phyloP scores from a whole-genome alignment of 305 asterid species.

The Striga hermonthica region DNA sequence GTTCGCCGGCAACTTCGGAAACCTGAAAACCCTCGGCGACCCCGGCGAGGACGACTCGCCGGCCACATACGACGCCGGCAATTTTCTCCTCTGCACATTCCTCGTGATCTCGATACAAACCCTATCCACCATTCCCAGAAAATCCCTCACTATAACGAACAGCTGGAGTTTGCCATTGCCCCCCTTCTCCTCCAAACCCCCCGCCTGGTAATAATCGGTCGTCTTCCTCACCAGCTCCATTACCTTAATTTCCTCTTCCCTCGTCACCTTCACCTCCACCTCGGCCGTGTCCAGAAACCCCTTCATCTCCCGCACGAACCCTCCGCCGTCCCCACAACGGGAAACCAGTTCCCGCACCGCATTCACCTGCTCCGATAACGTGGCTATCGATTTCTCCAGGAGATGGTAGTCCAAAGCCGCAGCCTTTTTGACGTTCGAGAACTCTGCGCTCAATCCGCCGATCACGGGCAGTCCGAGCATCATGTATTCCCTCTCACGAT shows the following conservation, averaged over 20 bases:
- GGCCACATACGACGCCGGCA: slow-evolving; percentile 33
- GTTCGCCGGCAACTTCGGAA: slow-evolving; percentile 79
- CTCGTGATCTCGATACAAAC: slow-evolving; percentile 80
- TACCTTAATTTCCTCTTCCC: slow-evolving; percentile 61
- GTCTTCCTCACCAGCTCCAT: slow-evolving; percentile 71
- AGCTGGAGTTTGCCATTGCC: slow-evolving; percentile 48
- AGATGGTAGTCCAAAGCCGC: slow-evolving; percentile 61
- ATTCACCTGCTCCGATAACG: slow-evolving; percentile 40
- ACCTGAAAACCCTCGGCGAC: slow-evolving; percentile 66
- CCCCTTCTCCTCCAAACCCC: slow-evolving; percentile 58
- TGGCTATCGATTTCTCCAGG: slow-evolving; percentile 44
- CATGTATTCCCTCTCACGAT: slow-evolving; percentile 74
- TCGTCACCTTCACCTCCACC: slow-evolving; percentile 45
- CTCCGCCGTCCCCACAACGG: slow-evolving; percentile 39
- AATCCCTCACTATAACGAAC: slow-evolving; percentile 69
- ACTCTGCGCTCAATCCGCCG: slow-evolving; percentile 80
- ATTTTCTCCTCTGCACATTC: slow-evolving; percentile 62
- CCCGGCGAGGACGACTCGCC: slow-evolving; percentile 51
- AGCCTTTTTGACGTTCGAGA: slow-evolving; percentile 71
- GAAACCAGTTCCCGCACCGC: slow-evolving; percentile 38
- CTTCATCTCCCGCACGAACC: slow-evolving; percentile 54
- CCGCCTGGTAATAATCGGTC: slow-evolving; percentile 77
- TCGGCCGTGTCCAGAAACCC: slow-evolving; percentile 63
- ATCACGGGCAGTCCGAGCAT: slow-evolving; percentile 80
- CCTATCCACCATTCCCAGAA: slow-evolving; percentile 81